A percentile compares a stretch with the other conserved stretches of the same genome.
Conservation (phyloP, 164 flowering plant genomes). For the Brasenia schreberi region DNA sequence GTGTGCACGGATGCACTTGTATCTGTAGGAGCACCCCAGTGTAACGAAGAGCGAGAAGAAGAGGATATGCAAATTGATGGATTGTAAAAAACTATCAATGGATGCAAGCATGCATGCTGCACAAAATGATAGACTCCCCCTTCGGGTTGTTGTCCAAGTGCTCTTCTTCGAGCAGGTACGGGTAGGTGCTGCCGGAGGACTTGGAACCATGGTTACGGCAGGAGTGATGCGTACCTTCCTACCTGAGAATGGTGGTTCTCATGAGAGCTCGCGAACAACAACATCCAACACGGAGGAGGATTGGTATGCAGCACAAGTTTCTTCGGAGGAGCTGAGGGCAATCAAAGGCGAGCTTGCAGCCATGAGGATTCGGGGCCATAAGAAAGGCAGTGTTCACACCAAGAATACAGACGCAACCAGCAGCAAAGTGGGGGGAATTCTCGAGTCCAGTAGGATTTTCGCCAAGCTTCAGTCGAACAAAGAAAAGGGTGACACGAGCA, state of each 20-base stretch:
- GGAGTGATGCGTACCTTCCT: slow-evolving; percentile 27
- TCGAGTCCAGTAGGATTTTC: slow-evolving; percentile 46
- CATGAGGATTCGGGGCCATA: slow-evolving; percentile 24
- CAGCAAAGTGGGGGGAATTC: slow-evolving; percentile 33
- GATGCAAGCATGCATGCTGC: slow-evolving; percentile 94
- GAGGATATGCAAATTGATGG: slow-evolving; percentile 78
- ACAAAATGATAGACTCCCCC: slow-evolving; percentile 87
- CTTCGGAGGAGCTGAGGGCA: slow-evolving; percentile 47
- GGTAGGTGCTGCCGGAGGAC: slow-evolving; percentile 23
- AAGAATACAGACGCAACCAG: slow-evolving; percentile 27
- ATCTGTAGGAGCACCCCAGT: slow-evolving; percentile 66
- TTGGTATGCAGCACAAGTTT: slow-evolving; percentile 31
- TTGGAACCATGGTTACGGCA: slow-evolving; percentile 11
- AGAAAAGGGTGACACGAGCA: slow-evolving; percentile 36
- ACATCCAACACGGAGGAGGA: slow-evolving; percentile 57
- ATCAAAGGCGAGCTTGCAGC: slow-evolving; percentile 49
- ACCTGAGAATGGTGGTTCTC: slow-evolving; percentile 29
- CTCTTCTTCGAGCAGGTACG: slow-evolving; percentile 89
- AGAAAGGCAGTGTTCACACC: slow-evolving; percentile 9
- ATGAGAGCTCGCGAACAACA: slow-evolving; percentile 46
- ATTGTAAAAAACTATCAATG: slow-evolving; percentile 82
- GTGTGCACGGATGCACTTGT: background rate
- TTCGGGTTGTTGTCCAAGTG: slow-evolving; percentile 82
- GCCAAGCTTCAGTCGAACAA: slow-evolving; percentile 44
- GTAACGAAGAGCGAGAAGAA: slow-evolving; percentile 80